Conservation (phyloP, 179 eudicot species). For the Beta macrorhiza region DNA sequence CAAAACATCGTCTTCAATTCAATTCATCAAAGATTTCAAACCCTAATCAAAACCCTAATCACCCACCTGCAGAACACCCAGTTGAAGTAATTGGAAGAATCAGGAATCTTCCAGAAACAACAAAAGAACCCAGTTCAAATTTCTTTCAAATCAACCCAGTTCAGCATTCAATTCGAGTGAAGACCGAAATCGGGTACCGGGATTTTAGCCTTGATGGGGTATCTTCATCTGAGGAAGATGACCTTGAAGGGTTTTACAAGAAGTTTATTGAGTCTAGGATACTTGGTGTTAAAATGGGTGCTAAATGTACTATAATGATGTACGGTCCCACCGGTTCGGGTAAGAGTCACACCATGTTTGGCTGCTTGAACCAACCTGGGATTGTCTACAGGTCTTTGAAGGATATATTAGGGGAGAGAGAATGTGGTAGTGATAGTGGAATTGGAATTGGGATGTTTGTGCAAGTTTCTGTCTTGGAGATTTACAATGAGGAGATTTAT, state of each 20-base stretch:
- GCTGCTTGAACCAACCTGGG: slow-evolving; percentile 70
- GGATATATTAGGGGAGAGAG: slow-evolving; percentile 63
- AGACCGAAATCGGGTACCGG: slow-evolving; percentile 75
- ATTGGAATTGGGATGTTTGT: slow-evolving; percentile 57
- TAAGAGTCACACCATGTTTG: slow-evolving; percentile 83
- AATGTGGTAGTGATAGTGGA: not conserved
- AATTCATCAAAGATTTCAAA: slow-evolving; percentile 34
- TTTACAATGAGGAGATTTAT: slow-evolving; percentile 92
- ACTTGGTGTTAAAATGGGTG: slow-evolving; percentile 85
- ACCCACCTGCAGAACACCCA: slow-evolving; percentile 63
- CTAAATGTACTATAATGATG: slow-evolving; percentile 72
- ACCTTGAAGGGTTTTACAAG: slow-evolving; percentile 75
- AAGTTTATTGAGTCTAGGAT: slow-evolving; percentile 66
- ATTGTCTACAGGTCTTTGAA: slow-evolving; percentile 76
- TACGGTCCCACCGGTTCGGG: slow-evolving; percentile 86
- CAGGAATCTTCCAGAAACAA: slow-evolving; percentile 51
- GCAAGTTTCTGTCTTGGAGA: slow-evolving; percentile 82
- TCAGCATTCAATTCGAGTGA: slow-evolving; percentile 51
- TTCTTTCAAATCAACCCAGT: slow-evolving; percentile 49
- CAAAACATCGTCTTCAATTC: slow-evolving; percentile 62
- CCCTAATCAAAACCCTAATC: slow-evolving; percentile 14
- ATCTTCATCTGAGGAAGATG: slow-evolving; percentile 70
- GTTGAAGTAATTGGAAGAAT: slow-evolving; percentile 86
- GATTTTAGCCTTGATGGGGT: slow-evolving; percentile 85
- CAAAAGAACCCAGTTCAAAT: slow-evolving; percentile 34